Evolutionary conservation across 2,329 filamentous ascomycete species (phyloP), one percentile per base, ranked within the genome.

Genomic region (Monosporascus cannonballus): DNA sequence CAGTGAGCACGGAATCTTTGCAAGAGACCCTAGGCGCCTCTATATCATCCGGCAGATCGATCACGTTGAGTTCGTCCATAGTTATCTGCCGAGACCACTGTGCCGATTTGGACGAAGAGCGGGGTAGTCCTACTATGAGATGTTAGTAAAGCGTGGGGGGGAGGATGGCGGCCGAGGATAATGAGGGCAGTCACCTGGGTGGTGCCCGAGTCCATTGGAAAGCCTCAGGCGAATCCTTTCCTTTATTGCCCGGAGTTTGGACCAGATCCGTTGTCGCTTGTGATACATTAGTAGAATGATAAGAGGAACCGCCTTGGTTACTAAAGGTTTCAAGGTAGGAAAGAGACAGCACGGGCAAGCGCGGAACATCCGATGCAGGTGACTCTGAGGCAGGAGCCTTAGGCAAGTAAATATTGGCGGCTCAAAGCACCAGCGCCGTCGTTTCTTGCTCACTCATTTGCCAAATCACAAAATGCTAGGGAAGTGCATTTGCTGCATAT

Each of bases 1-100:
- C 47, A 4, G 52, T 46, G 8, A 69, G 56, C 15, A 74, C 60
- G 3, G 56, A 51, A 17, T 63, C 55, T 30, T 61, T 64, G 57
- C 68, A 73, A 6, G 54, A 52, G 22, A 52, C 24, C 39, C 59
- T 53, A 45, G 49, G 30, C 30, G 9, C 38, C 2, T 53, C 27
- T 17, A 56, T 48, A 25, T 46, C 42, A 25, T 25, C 42, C 11
- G 18, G 7, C 17, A 46, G 22, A 27, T 46, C 24, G 15, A 46
- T 46, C 17, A 46, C 42, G 36, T 34, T 34, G n/a, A 30, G 34
- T 44, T 46, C 54, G 18, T 49, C 54, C 18, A 51, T 51, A 7
- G 11, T 18, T 41, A 20, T 22, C 22, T n/a, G 42, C 25, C 14
- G 11, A 17, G 22, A 34, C 11, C 8, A 14, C 5, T 14, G 11